Conservation (phyloP, 208 protist genomes). For the Leishmania amazonensis region DNA sequence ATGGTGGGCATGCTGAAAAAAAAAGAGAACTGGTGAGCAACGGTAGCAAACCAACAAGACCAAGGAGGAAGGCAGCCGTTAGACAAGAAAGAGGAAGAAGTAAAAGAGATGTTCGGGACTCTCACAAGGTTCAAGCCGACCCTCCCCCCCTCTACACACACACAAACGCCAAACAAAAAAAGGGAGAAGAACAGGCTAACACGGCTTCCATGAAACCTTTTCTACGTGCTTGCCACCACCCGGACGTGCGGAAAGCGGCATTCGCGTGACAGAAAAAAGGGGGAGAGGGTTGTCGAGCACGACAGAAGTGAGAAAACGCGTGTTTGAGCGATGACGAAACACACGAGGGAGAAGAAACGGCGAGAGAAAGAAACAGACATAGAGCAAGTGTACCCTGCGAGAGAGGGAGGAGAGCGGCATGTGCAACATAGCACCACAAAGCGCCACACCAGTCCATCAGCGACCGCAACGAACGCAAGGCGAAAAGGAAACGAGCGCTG, state of each 20-base stretch:
- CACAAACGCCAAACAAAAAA: neutral
- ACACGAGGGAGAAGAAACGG: neutral
- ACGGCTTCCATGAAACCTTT: neutral
- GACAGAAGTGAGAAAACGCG: neutral
- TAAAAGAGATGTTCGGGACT: neutral
- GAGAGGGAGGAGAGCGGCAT: neutral
- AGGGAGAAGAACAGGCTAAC: too few relatives aligned
- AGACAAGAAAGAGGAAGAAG: neutral
- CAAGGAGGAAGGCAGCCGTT: neutral
- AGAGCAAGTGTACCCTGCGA: neutral
- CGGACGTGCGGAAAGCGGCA: neutral
- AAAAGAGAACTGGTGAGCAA: neutral
- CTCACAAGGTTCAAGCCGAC: neutral
- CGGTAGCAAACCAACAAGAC: neutral
- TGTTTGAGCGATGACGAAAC: neutral
- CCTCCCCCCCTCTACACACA: neutral
- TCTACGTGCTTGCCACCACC: neutral
- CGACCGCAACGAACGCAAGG: neutral
- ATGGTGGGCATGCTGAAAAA: neutral
- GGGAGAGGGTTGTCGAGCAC: too few relatives aligned
- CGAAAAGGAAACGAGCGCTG: too few relatives aligned
- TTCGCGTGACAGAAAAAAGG: neutral
- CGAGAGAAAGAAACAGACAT: neutral
- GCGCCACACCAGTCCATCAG: neutral
- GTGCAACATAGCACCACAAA: neutral